phyloP scores from a whole-genome alignment of 192 early-diverging fungal species.

The Neocallimastix lanati region DNA sequence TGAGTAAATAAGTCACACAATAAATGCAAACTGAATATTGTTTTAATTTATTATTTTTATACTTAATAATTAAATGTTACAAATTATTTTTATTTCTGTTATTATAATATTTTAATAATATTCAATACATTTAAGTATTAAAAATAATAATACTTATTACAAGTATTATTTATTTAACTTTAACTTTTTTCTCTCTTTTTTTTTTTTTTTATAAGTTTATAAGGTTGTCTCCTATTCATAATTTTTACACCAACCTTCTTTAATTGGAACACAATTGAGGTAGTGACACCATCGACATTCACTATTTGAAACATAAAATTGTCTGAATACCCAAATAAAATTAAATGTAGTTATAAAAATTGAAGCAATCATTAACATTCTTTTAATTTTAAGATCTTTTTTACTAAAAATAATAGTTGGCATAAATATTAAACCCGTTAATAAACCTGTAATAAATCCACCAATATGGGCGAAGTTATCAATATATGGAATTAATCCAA shows the following conservation, averaged over 20 bases:
- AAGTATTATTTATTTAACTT: no score
- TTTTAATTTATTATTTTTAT: no score
- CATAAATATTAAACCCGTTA: constrained; percentile 51
- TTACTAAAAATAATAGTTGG: constrained; percentile 33
- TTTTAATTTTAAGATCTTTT: neutral
- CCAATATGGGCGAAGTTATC: constrained; percentile 83
- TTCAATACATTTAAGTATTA: no score
- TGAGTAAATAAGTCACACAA: no score
- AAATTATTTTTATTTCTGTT: no score
- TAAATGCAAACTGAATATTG: no score
- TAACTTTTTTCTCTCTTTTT: no score
- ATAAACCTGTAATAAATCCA: constrained; percentile 45
- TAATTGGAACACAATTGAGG: neutral
- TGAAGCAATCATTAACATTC: neutral
- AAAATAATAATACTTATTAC: no score
- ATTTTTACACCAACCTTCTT: neutral
- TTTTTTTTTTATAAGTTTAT: no score
- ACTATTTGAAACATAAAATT: neutral
- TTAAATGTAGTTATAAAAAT: neutral
- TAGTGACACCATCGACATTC: neutral
- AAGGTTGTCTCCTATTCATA: no score
- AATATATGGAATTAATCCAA: constrained; percentile 56
- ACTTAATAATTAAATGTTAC: no score
- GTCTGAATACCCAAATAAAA: neutral
- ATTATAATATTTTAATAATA: no score